Base-by-base conservation (phyloP, 2,329 filamentous ascomycete species). In the Macroventuria anomochaeta region DNA sequence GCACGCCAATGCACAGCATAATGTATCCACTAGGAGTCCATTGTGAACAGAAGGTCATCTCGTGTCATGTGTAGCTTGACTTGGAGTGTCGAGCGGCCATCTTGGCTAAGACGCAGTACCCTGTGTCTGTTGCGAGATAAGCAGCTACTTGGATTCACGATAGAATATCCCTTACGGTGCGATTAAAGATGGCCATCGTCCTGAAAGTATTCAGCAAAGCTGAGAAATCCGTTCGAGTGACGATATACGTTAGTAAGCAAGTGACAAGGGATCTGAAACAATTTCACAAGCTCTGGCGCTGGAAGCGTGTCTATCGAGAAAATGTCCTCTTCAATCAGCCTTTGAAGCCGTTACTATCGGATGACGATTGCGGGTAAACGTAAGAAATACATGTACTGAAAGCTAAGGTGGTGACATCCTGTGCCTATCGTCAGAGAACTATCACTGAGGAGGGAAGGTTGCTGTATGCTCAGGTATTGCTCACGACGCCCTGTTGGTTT, bases 241-340 rank as follows among this genome's bases (percentile, higher is more conserved):
- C 53, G 48, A 28, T 63, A 63, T 6, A 56, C 32, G 17, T 47
- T 17, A 12, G 56, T 50, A 25, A 60, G 46, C 15, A 63, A 23
- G 13, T 55, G 31, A 7, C 18, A 11, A 12, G 62, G 58, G 5
- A 63, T 49, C 6, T 50, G 44, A 21, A 59, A 62, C 40, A 49
- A 42, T 15, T 47, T 26, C 7, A 40, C 17, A 4, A 65, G 44
- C 28, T 57, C 58, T 37, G 41, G 46, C 10, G 47, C 33, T 17
- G 28, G 33, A 7, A 71, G 5, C 64, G 65, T 50, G 68, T 66
- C 2, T 54, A 72, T 8, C 53, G 60, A 11, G 41, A 63, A 37
- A 65, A 76, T 12, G 12, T 55, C 46, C 17, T 55, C 39, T 11
- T 43, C 29, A 2, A 42, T 32, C 23, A 53, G 12, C 2, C 50